Evolutionary conservation across 768 basidiomycete genomes (phyloP), one percentile per base, ranked within the genome.

Genomic region (Favolaschia claudopus): DNA sequence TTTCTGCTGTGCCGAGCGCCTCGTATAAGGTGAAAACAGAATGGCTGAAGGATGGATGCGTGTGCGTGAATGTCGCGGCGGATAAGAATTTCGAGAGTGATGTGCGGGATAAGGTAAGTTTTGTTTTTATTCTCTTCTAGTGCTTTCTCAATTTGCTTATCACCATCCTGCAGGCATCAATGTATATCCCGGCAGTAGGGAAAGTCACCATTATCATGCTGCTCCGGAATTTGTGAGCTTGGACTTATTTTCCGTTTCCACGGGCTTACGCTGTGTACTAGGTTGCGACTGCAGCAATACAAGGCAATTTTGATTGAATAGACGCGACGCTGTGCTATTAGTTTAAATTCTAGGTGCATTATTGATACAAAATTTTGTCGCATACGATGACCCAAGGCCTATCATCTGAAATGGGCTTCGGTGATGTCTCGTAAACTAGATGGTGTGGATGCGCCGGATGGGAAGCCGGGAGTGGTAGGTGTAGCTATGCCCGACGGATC

Each of bases 141-240:
- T 10, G 47, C 40, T 31, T 49, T 28, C 37, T 38, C 53, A 31
- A 39, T 34, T 22, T 40, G n/a, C n/a, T n/a, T n/a, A n/a, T n/a
- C n/a, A n/a, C n/a, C n/a, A n/a, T 32, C 27, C 51, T 55, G 0
- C 56, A 95, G 95, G 96, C 95, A 12, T 94, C 95, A 14, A 80
- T 99, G 57, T 98, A 98, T 73, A 82, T 99, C 62, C 95, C 96
- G 9, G 89, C 93, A 6, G 94, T 99, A n/a, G 97, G 97, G 19
- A 97, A 96, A 77, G 92, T 97, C 55, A 99, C 97, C 2, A 97
- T 98, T 64, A 79, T 96, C 70, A 96, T 99, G 93, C 83, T 99
- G n/a, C 83, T 97, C 68, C 86, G 96, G 43, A 99, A 99, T 72
- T 70, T 99, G 91, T 95, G 71, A 70, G 93, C 79, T 6, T 46